phyloP scores from a whole-genome alignment of 192 early-diverging fungal species.

The Coemansia sp. region DNA sequence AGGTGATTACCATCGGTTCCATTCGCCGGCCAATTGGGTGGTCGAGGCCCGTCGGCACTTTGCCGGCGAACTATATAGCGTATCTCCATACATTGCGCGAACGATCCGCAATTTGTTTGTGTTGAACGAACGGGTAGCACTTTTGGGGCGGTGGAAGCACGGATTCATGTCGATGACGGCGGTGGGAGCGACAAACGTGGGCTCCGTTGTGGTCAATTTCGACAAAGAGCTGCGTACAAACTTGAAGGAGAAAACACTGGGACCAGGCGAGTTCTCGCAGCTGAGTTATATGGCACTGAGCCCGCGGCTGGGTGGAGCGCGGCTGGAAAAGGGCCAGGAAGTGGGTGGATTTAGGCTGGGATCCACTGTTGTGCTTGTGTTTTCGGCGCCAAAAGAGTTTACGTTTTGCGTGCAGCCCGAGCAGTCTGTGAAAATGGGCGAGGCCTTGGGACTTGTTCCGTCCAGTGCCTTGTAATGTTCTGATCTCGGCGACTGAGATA shows the following conservation, averaged over 20 bases:
- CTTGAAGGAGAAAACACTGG: conserved; percentile 54
- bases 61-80: conserved; percentile 92
- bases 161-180: conserved; percentile 97
- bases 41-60: conserved; percentile 88
- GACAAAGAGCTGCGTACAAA: conserved; percentile 80
- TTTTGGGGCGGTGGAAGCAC: conserved; percentile 88
- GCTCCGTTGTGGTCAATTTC: conserved; percentile 92
- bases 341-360: conserved; percentile 95
- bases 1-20: conserved; percentile 99
- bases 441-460: conserved; percentile 61
- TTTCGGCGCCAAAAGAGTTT: conserved; percentile 88
- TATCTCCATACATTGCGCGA: conserved; percentile 87
- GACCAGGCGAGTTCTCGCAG: conserved; percentile 76
- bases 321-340: conserved; percentile 76
- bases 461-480: too few relatives aligned
- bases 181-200: conserved; percentile 98
- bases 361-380: conserved; percentile 94
- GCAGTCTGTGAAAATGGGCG: conserved; percentile 79
- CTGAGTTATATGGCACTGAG: conserved; percentile 65
- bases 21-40: conserved; percentile 94
- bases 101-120: conserved; percentile 89
- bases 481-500: too few relatives aligned
- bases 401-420: conserved; percentile 70
- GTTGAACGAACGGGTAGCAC: conserved; percentile 92
- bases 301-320: conserved; percentile 63